Base-by-base conservation (phyloP, 106 monocot genomes). In the Dendrobium catenatum region DNA sequence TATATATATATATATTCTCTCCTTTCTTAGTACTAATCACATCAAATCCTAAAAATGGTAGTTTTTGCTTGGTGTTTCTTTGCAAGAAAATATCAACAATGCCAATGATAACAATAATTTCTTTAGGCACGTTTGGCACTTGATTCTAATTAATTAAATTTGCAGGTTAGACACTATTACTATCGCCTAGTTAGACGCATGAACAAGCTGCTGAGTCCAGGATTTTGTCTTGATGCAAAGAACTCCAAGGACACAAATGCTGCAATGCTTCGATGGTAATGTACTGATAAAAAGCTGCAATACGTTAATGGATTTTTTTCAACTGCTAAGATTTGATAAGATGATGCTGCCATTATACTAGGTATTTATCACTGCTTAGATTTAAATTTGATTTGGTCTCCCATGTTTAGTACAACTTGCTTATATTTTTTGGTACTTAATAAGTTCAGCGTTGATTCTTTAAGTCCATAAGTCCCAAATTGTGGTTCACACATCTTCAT, bases 181-280 rank as follows among this genome's bases (percentile, higher is more conserved):
- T 99, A 95, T 87, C 95, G 98, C 42, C 95, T 95, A 59, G 93
- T 93, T n/a, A 89, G 98, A 79, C 94, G 98, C 46, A 99, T 99
- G 92, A 99, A 99, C 75, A 99, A 95, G 79, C 87, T 99, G 43
- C 89, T 99, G 47, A 93, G 95, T 83, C 98, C 98, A 75, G 93
- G 83, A 66, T 90, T 91, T 82, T 83, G 80, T 80, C 90, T 99
- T 82, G 98, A 99, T 87, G 98, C 98, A 19, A 99, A 91, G 81
- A 95, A 99, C 74, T 93, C 95, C 26, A 95, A 93, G 77, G 98
- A 95, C 61, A 99, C 98, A 16, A 99, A 86, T 90, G 95, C 98
- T 85, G 98, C 98, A 49, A 99, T 99, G 98, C 94, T 99, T 73
- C 82, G 98, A 81, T 99, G 98, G 98, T 95, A 88, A 89, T 56